Percentiles rank a stretch among this genome's conserved stretches.
phyloP scores from a whole-genome alignment of 306 rosid genomes.

The Cajanus cajan region DNA sequence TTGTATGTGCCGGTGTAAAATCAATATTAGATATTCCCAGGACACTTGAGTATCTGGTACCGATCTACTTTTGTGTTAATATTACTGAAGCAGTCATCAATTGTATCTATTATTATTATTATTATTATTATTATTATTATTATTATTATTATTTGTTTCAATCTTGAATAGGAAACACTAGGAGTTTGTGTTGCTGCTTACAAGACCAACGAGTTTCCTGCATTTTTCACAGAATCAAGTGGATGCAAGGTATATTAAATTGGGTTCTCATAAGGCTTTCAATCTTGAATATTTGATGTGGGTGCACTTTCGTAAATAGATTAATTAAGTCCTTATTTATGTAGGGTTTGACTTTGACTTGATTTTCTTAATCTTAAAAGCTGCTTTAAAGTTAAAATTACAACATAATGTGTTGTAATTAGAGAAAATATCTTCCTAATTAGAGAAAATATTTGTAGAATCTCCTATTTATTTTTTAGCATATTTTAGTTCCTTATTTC shows the following conservation, averaged over 20 bases:
- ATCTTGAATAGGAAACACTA: slow-evolving; percentile 69
- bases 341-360: not conserved
- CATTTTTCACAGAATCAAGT: slow-evolving; percentile 84
- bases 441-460: too few species aligned
- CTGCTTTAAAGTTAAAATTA: not conserved
- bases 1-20: slow-evolving; percentile 92
- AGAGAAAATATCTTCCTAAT: too few species aligned
- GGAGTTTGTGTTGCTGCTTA: slow-evolving; percentile 90
- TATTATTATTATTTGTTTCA: slow-evolving; percentile 1
- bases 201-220: slow-evolving; percentile 86
- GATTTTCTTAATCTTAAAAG: not conserved
- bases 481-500: too few species aligned
- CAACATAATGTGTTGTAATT: not conserved
- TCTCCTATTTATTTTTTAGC: too few species aligned
- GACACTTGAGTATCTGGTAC: slow-evolving; percentile 91
- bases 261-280: not conserved
- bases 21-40: slow-evolving; percentile 88
- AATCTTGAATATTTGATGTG: not conserved
- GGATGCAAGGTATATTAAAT: slow-evolving; percentile 75
- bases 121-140: too few species aligned
- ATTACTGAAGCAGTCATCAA: slow-evolving; percentile 19
- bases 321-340: not conserved
- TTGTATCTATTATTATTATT: not conserved
- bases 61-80: slow-evolving; percentile 8
- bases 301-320: not conserved